phyloP scores from a whole-genome alignment of 2,329 filamentous ascomycete genomes.

The Pseudonectria buxi region DNA sequence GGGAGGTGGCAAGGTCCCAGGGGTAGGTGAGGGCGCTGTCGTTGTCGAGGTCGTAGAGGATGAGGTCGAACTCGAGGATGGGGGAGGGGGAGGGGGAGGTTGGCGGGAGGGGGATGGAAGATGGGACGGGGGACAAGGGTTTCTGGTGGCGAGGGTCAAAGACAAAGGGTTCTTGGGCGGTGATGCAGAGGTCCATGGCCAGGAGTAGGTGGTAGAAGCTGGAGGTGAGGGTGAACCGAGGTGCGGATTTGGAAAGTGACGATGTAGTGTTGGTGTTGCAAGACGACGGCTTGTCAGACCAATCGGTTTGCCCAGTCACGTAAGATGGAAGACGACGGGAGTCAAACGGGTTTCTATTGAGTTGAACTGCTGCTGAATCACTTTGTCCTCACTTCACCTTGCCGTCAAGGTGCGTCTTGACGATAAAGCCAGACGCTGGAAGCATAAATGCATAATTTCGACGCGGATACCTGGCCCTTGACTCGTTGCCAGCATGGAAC shows the following conservation, averaged over 20 bases:
- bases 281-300: too few species aligned
- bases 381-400: neutral
- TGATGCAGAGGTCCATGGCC: slow-evolving; percentile 21
- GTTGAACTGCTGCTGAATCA: too few species aligned
- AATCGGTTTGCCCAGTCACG: too few species aligned
- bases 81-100: slow-evolving; percentile 1
- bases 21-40: slow-evolving; percentile 20
- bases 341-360: too few species aligned
- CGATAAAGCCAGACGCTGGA: too few species aligned
- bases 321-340: too few species aligned
- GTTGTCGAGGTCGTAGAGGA: slow-evolving; percentile 14
- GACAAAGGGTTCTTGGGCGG: slow-evolving; percentile 19
- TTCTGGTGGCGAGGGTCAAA: slow-evolving; percentile 11
- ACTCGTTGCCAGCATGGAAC: too few species aligned
- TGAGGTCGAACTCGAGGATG: slow-evolving; percentile 17
- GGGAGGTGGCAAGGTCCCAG: slow-evolving; percentile 16
- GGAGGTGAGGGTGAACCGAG: neutral
- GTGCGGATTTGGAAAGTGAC: too few species aligned
- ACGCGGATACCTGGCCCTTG: too few species aligned
- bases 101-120: neutral
- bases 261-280: neutral
- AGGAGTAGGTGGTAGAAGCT: neutral
- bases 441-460: too few species aligned
- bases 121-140: slow-evolving; percentile 8
- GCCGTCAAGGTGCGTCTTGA: neutral